These are phyloP conservation scores for Biscogniauxia sp. DNA, from an alignment of 2,329 filamentous ascomycete species.

Conservation along the genomic window DNA sequence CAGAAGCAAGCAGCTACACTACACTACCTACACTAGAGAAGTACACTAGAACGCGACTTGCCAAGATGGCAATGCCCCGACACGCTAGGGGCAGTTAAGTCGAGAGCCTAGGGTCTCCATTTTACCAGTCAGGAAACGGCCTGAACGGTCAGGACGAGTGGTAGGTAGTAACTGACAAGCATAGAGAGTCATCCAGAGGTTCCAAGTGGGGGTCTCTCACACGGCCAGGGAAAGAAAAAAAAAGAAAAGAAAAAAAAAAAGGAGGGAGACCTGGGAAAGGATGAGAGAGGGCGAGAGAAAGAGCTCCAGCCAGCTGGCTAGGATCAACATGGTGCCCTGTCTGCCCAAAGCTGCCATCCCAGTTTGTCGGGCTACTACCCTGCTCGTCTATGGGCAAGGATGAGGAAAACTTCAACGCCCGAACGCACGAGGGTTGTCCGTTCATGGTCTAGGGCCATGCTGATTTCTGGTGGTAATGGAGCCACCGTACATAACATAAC, in stretches of 20 bases:
- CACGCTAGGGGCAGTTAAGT: neutral
- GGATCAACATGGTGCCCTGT: neutral
- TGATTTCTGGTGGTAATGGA: conserved; percentile 2
- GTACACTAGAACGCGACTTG: neutral
- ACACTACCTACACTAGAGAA: neutral
- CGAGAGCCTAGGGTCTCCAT: neutral
- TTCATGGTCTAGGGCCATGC: conserved; percentile 8
- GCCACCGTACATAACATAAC: conserved; percentile 5
- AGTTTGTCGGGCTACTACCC: neutral
- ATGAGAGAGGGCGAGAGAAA: neutral
- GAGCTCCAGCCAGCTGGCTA: neutral
- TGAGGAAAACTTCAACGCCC: neutral
- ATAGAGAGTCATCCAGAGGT: neutral
- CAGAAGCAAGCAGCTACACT: neutral
- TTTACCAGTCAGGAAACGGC: neutral
- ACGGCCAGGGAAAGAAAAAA: too few species aligned
- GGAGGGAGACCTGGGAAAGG: neutral
- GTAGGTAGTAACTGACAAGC: neutral
- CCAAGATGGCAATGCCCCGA: neutral
- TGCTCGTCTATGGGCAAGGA: neutral
- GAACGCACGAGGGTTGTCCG: neutral
- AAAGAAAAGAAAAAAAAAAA: too few species aligned
- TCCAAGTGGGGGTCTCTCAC: neutral
- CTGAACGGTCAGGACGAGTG: neutral
- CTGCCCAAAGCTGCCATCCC: neutral